Evolutionary conservation across 148 eudicot genomes (phyloP), one percentile per base, ranked within the genome.

Genomic region (Cornus suecica): DNA sequence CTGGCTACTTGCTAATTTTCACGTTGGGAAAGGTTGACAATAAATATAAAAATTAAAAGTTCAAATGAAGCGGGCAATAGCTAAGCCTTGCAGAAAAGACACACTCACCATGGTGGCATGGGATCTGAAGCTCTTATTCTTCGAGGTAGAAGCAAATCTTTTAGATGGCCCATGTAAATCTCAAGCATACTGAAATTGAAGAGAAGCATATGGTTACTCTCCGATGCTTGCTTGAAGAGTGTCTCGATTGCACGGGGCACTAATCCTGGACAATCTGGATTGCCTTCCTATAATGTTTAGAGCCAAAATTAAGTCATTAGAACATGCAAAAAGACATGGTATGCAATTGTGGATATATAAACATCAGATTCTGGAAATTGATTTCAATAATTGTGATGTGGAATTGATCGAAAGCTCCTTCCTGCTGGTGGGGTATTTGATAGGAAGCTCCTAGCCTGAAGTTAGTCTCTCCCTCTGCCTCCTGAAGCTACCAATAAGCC

Each of bases 101-200:
- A 68, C 22, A 76, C 72, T 7, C 45, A 76, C 78, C 78, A 67
- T 30, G 71, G 78, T 10, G 78, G 72, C 48, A 76, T 5, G 23
- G 64, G 34, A 51, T 65, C 42, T 29, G 76, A 65, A 26, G 72
- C 16, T 26, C 56, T 72, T 65, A 20, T 32, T 56, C 73, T 27
- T 10, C 22, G 81, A 52, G 81, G 76, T 34, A 56, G 27, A 48
- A 78, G 81, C 24, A 78, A 58, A 66, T 78, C 81, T 72, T 52
- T 78, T n/a, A 72, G 72, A 65, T 72, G 31, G 31, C 81, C 81
- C 64, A 72, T 31, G 72, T 78, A 78, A 30, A 78, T 78, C 42
- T 78, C 81, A 24, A 78, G 76, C 81, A 78, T 78, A 42, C 81
- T 78, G 67, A 78, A 72, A 65, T 31, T 72, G 34, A 78, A 66